Base-by-base conservation (phyloP, 83 land plant species). In the Larix sibirica region DNA sequence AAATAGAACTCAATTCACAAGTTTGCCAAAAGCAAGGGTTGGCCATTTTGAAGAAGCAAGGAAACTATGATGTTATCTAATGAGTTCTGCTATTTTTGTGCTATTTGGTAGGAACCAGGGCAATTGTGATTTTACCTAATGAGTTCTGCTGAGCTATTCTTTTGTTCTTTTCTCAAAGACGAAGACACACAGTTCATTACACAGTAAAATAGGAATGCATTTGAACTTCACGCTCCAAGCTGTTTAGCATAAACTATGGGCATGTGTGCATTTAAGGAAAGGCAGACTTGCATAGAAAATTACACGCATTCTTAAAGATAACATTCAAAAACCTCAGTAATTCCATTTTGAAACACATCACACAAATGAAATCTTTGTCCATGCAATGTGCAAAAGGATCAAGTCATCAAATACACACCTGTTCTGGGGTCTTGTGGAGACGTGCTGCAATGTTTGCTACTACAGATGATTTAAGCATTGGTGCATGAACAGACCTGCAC, bases 401-500 rank as follows among this genome's bases (percentile, higher is more conserved):
- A 76, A 76, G 13, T 76, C 36, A 23, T 61, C 44, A 20, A 21
- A 78, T 4, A 64, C 21, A 18, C 59, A 94, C 96, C 92, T 94
- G 95, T 63, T 94, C 96, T 7, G 95, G 88, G 31, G 96, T 92
- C 86, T 89, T 93, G 28, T 85, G 82, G 63, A 85, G 91, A 23
- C 83, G 75, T 31, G 86, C 87, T 60, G 95, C 95, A 66, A 94
- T 94, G 63, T 83, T 89, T 81, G 87, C 82, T 83, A 94, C 91
- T 77, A 86, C 83, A 67, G 95, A 88, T 56, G 88, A 67, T 78
- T 87, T 90, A 77, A 94, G 69, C 93, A 92, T 89, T 1, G 96
- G 96, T 28, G 90, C 93, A 86, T 94, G 95, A 26, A 93, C 93
- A 50, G 95, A 92, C 67, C 90, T 70, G 63, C 95, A 94, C 82